Percentiles rank a stretch among this genome's conserved stretches.
phyloP scores from a whole-genome alignment of 768 basidiomycete species.

The Hygrocybe coccinea region DNA sequence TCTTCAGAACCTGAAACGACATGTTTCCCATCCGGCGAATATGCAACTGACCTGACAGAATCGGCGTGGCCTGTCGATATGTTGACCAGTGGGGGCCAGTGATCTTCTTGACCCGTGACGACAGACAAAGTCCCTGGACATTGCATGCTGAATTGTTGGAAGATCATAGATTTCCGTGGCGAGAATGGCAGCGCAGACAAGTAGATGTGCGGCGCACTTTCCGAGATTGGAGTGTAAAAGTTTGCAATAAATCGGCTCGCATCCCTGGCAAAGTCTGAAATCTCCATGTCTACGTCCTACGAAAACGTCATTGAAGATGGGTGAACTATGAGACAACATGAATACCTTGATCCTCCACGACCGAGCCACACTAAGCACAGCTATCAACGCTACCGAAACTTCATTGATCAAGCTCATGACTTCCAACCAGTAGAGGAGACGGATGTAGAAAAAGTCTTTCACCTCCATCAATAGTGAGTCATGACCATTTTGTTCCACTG shows the following conservation, averaged over 20 bases:
- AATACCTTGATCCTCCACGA: not conserved
- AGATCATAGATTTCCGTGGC: slow-evolving; percentile 24
- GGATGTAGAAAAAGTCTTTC: too few species aligned
- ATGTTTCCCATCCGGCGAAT: slow-evolving; percentile 47
- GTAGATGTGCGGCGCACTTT: slow-evolving; percentile 36
- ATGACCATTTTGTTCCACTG: not conserved
- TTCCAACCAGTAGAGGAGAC: too few species aligned
- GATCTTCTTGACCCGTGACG: not conserved
- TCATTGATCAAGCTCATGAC: too few species aligned
- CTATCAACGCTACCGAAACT: too few species aligned
- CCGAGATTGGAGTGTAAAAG: slow-evolving; percentile 27
- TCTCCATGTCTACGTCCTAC: not conserved
- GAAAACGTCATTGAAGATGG: not conserved
- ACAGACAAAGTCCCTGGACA: too few species aligned
- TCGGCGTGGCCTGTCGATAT: slow-evolving; percentile 10
- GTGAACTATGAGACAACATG: slow-evolving; percentile 6
- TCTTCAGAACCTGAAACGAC: slow-evolving; percentile 47
- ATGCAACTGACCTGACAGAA: slow-evolving; percentile 30
- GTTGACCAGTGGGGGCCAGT: slow-evolving; percentile 1
- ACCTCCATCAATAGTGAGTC: too few species aligned
- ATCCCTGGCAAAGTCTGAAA: slow-evolving; percentile 21
- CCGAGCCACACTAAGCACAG: too few species aligned
- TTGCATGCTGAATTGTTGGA: slow-evolving; percentile 6
- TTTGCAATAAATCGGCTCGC: slow-evolving; percentile 26
- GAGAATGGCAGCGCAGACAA: slow-evolving; percentile 36